Base-by-base conservation (phyloP, 768 basidiomycete species). In the Floccularia luteovirens region DNA sequence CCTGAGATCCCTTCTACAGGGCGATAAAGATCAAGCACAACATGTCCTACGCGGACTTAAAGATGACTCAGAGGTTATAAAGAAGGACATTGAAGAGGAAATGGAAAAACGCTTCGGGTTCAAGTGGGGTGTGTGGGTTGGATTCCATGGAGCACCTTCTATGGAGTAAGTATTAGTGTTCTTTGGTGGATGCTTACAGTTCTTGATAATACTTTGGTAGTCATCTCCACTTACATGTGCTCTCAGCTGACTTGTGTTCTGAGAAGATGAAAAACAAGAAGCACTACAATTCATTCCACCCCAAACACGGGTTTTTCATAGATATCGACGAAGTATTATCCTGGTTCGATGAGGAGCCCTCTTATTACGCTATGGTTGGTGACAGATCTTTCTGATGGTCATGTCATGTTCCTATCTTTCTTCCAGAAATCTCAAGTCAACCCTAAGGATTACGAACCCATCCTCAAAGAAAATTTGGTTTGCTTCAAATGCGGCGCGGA, bases 241-340 rank as follows among this genome's bases (percentile, higher is more conserved):
- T 96, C 27, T 91, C 90, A 3, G 70, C 75, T 3, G 92, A 96
- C 54, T 55, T 91, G 24, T 69, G 69, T 39, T 82, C 82, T 0
- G 70, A 75, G 6, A 63, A 61, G 38, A 60, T 93, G 66, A 94
- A 92, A 62, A 74, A 67, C 41, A 96, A 94, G 67, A 87, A 83
- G 53, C 92, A 96, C 48, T 87, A 90, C 61, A 92, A 93, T 52
- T 85, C 88, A 4, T 96, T 93, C 61, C 82, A 86, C 51, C 91
- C 91, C 0, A 75, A 76, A 35, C 66, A 75, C 14, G 90, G 87
- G 1, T 94, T 90, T 62, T 93, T 94, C 61, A 52, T 93, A 2
- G 74, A 79, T 44, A 60, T 92, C 13, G 69, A 78, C 37, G 78
- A 89, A 7, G 82, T 94, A n/a, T 62, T 87, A 31, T 69, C 73